These are phyloP conservation scores for Entelexis sorbosivorans DNA, from an alignment of 1,139 yeast genomes.

Conservation along the genomic window DNA sequence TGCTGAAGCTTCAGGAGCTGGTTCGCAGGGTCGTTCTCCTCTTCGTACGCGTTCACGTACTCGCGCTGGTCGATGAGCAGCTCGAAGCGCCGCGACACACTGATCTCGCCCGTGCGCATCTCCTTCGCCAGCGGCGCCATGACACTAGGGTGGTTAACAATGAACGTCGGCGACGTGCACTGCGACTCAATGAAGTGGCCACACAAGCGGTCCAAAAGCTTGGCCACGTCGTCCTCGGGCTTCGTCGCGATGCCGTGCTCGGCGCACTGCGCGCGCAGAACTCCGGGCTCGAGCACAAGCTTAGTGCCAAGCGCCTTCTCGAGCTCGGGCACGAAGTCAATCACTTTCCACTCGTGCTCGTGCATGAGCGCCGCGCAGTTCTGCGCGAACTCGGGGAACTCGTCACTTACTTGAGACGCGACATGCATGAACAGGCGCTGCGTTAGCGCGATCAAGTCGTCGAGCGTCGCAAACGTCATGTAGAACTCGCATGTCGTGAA, in stretches of 20 bases:
- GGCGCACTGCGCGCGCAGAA: constrained; percentile 27
- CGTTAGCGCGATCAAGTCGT: constrained; percentile 55
- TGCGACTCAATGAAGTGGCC: constrained; percentile 55
- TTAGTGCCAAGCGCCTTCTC: constrained; percentile 38
- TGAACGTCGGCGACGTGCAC: constrained; percentile 52
- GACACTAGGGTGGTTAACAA: constrained; percentile 71
- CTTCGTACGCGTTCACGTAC: constrained; percentile 89
- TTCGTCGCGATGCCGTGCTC: constrained; percentile 50
- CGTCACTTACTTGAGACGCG: constrained; percentile 23
- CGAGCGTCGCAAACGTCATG: constrained; percentile 61
- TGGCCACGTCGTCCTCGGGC: constrained; percentile 43
- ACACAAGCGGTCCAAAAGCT: constrained; percentile 56
- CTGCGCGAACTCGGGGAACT: constrained; percentile 20
- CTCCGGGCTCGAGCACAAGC: constrained; percentile 26
- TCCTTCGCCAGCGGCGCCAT: constrained; percentile 87
- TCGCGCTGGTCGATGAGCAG: constrained; percentile 71
- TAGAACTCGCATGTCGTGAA: constrained; percentile 91
- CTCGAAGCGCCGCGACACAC: constrained; percentile 66
- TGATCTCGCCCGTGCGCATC: constrained; percentile 24
- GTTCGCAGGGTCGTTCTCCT: constrained; percentile 73
- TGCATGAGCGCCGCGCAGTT: constrained; percentile 11
- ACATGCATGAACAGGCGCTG: constrained; percentile 45
- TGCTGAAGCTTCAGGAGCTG: constrained; percentile 51
- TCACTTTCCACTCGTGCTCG: constrained; percentile 24
- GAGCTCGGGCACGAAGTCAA: constrained; percentile 43